A percentile compares a stretch with the other conserved stretches of the same genome.
Conservation (phyloP, 2,329 filamentous ascomycete genomes). For the Piedraia hortae region DNA sequence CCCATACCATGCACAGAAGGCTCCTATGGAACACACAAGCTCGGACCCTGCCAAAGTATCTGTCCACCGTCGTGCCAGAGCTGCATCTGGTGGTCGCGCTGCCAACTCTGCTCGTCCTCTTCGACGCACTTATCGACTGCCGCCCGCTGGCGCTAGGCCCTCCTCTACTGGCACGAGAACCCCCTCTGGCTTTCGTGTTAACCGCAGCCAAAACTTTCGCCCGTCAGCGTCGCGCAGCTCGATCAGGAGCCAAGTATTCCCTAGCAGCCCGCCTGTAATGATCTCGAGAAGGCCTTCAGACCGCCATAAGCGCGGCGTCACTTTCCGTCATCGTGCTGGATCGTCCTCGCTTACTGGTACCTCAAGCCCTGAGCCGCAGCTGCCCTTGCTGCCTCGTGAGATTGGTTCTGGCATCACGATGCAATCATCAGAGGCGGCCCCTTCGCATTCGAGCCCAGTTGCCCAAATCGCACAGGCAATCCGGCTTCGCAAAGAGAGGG, state of each 20-base stretch:
- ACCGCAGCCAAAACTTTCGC: too few species aligned
- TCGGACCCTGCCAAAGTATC: too few species aligned
- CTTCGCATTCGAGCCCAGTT: slow-evolving; percentile 9
- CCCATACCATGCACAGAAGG: slow-evolving; percentile 46
- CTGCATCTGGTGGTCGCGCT: slow-evolving; percentile 13
- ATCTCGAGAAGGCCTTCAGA: slow-evolving; percentile 21
- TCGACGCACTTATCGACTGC: slow-evolving; percentile 16
- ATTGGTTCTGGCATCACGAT: too few species aligned
- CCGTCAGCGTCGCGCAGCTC: slow-evolving; percentile 15
- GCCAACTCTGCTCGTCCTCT: slow-evolving; percentile 13
- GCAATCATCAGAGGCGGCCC: slow-evolving; percentile 5
- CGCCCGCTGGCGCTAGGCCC: too few species aligned
- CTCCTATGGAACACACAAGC: too few species aligned
- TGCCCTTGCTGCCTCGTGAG: slow-evolving; percentile 7
- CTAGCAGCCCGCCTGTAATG: slow-evolving; percentile 21
- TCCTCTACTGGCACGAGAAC: too few species aligned
- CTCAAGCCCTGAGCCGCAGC: slow-evolving; percentile 7
- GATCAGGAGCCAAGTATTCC: slow-evolving; percentile 19
- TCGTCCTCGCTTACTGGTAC: slow-evolving; percentile 17
- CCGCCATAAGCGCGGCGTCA: slow-evolving; percentile 31
- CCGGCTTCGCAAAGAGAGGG: slow-evolving; percentile 13
- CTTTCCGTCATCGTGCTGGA: slow-evolving; percentile 29
- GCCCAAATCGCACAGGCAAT: slow-evolving; percentile 8
- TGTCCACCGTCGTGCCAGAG: slow-evolving; percentile 28
- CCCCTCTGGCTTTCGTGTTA: too few species aligned